Base-by-base conservation (phyloP, 805 yeast species). In the Suhomyces sp. region DNA sequence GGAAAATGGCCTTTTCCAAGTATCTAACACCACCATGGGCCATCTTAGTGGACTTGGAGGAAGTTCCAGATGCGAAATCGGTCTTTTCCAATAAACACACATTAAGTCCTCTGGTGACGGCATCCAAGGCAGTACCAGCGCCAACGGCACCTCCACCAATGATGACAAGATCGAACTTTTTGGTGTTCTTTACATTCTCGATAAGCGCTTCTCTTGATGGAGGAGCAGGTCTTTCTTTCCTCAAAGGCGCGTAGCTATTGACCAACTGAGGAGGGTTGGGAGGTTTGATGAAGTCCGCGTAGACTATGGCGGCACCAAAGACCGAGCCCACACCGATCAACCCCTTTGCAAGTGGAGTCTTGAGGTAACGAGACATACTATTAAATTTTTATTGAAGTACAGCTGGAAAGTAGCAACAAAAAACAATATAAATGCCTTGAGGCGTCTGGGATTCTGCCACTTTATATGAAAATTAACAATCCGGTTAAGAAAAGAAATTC, bases 141-240 rank as follows among this genome's bases (percentile, higher is more conserved):
- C 98, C 98, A 13, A 94, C 86, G 39, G 97, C 97, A 66, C 98
- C 98, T 59, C 97, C 97, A 55, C 98, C 98, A 59, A 93, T 84
- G 59, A 92, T 78, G 57, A 92, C 72, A n/a, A 92, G 80, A 66
- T 93, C 97, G 63, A 81, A 85, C 64, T 85, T 79, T 49, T 80
- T 69, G 45, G 71, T 61, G 44, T 52, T 51, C 46, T 62, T 60
- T 56, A 85, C 66, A 53, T 77, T 78, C 4, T 75, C 62, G 47
- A 86, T 56, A 53, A 85, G 66, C 45, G 80, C 81, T 3, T 71
- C 68, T 65, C 93, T 75, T 0, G 83, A 51, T 22, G 89, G 88
- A 48, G 86, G 86, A 15, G 76, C 58, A 4, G 77, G 72, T 48
- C 73, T 67, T 7, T 72, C 59, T 48, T 77, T 80, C 19, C 69